These are phyloP conservation scores for Aspergillus transmontanensis DNA, from an alignment of 2,329 filamentous ascomycete species.

Conservation along the genomic window DNA sequence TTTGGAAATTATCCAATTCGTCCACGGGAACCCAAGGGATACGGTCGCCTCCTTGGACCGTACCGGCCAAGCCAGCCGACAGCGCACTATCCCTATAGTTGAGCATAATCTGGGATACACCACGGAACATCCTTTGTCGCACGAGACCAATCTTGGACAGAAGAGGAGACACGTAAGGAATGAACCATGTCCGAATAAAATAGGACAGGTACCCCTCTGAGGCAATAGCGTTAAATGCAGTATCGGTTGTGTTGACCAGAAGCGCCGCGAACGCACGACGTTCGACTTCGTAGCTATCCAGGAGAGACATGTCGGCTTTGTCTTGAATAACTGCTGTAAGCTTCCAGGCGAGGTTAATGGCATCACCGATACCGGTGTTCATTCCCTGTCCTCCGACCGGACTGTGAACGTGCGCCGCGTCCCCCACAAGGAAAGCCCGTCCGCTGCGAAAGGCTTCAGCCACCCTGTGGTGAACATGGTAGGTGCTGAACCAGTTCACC, in stretches of 20 bases:
- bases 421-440: constrained; percentile 58
- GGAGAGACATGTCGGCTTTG: constrained; percentile 40
- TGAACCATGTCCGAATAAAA: constrained; percentile 39
- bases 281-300: constrained; percentile 54
- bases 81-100: constrained; percentile 46
- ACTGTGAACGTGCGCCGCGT: constrained; percentile 60
- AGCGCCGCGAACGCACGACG: constrained; percentile 50
- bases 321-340: constrained; percentile 50
- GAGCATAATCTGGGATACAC: constrained; percentile 48
- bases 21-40: constrained; percentile 37
- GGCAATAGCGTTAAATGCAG: constrained; percentile 43
- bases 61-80: constrained; percentile 37
- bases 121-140: constrained; percentile 32
- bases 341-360: constrained; percentile 60
- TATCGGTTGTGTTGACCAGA: constrained; percentile 48
- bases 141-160: constrained; percentile 22
- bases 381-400: constrained; percentile 61
- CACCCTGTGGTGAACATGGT: constrained; percentile 50
- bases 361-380: constrained; percentile 60
- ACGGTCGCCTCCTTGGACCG: constrained; percentile 52
- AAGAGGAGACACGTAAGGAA: constrained; percentile 39
- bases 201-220: constrained; percentile 47
- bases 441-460: constrained; percentile 48
- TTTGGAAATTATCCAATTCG: constrained; percentile 30
- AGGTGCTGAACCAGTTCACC: constrained; percentile 47